These are phyloP conservation scores for Neurospora tetrasperma DNA, from an alignment of 495 filamentous ascomycete species.

Conservation along the genomic window DNA sequence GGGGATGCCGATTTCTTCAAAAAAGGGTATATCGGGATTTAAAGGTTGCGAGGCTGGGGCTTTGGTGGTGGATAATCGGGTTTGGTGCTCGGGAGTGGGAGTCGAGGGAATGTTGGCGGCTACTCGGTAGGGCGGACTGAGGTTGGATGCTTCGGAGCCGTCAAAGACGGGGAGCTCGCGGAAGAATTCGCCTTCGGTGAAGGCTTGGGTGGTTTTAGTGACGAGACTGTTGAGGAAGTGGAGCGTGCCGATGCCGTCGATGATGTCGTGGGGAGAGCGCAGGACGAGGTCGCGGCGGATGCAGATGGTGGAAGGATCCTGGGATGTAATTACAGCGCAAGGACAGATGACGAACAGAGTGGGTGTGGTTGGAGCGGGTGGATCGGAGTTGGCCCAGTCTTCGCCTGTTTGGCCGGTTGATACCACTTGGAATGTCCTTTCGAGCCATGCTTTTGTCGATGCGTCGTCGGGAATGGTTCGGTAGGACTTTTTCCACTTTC, in stretches of 20 bases:
- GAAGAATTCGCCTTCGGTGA: slow-evolving; percentile 3
- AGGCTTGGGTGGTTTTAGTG: slow-evolving; percentile 9
- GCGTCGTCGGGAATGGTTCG: slow-evolving; percentile 10
- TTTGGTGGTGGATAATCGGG: neutral
- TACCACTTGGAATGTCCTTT: slow-evolving; percentile 27
- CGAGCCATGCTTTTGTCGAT: slow-evolving; percentile 24
- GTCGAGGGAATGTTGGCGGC: slow-evolving; percentile 6
- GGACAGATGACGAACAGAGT: slow-evolving; percentile 31
- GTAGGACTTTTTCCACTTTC: slow-evolving; percentile 33
- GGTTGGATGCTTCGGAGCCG: slow-evolving; percentile 9
- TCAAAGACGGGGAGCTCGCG: neutral
- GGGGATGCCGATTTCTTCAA: neutral
- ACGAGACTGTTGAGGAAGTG: slow-evolving; percentile 25
- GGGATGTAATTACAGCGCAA: neutral
- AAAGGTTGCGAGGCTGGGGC: neutral
- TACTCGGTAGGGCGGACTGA: slow-evolving; percentile 13
- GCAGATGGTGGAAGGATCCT: slow-evolving; percentile 1
- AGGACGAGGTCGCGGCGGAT: slow-evolving; percentile 30
- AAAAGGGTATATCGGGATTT: neutral
- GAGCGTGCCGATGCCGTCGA: slow-evolving; percentile 40
- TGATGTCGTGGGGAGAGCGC: slow-evolving; percentile 36
- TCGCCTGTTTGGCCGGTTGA: slow-evolving; percentile 18
- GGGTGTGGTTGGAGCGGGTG: slow-evolving; percentile 24
- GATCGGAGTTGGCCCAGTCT: slow-evolving; percentile 34
- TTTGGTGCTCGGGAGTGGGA: slow-evolving; percentile 1